A percentile compares a stretch with the other conserved stretches of the same genome.
These are phyloP conservation scores for Lasiosphaeris hirsuta DNA, from an alignment of 495 filamentous ascomycete species.

Conservation along the genomic window DNA sequence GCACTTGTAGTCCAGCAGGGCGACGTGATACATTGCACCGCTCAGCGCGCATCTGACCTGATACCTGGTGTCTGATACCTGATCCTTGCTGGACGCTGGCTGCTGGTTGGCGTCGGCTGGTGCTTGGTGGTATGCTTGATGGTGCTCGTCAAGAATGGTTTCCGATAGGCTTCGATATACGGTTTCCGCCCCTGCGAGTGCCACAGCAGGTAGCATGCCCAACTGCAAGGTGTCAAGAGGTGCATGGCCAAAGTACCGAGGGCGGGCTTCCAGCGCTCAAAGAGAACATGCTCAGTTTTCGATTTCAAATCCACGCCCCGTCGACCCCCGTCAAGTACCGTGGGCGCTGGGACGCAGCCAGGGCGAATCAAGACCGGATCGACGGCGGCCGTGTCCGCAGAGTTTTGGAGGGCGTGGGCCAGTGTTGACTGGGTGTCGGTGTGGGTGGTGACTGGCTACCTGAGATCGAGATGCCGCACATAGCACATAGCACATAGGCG, in stretches of 20 bases:
- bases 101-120: not conserved
- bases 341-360: not conserved
- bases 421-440: too few relatives aligned
- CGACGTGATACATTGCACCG: not conserved
- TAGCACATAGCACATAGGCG: not conserved
- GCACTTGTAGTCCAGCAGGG: not conserved
- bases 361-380: conserved; percentile 10
- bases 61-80: too few relatives aligned
- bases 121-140: too few relatives aligned
- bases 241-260: conserved; percentile 10
- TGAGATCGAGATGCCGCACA: conserved; percentile 20
- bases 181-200: conserved; percentile 13
- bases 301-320: not conserved
- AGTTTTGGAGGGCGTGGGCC: not conserved
- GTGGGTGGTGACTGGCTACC: not conserved
- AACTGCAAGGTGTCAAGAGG: conserved; percentile 16
- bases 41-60: too few relatives aligned
- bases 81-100: not conserved
- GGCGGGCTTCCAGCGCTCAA: conserved; percentile 2
- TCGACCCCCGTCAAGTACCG: conserved; percentile 6
- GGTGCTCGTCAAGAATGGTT: not conserved
- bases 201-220: conserved; percentile 5
- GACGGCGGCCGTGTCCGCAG: conserved; percentile 22
- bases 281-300: not conserved
- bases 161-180: conserved; percentile 14